Percentiles rank a stretch among this genome's conserved stretches.
These are phyloP conservation scores for Hortiboletus rubellus DNA, from an alignment of 1,284 basidiomycete species.

Conservation along the genomic window DNA sequence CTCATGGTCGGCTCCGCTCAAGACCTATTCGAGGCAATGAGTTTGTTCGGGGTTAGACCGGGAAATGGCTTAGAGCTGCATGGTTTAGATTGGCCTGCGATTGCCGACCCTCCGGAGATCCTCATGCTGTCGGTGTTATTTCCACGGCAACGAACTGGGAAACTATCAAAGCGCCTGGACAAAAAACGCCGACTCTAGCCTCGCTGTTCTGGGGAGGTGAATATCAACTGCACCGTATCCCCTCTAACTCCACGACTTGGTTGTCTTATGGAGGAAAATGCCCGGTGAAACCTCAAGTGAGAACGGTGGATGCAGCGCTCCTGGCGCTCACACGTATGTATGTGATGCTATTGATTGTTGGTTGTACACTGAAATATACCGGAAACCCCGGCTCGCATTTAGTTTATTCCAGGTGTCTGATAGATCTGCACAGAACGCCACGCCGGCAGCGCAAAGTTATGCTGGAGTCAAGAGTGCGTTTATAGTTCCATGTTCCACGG, in stretches of 20 bases:
- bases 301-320: neutral
- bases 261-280: neutral
- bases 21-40: neutral
- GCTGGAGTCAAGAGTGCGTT: neutral
- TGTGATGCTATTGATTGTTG: neutral
- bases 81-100: neutral
- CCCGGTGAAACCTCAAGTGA: neutral
- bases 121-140: neutral
- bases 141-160: neutral
- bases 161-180: neutral
- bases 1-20: constrained; percentile 5
- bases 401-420: neutral
- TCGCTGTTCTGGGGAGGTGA: neutral
- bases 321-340: neutral
- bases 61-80: neutral
- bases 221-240: constrained; percentile 1
- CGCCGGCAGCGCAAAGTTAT: neutral
- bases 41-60: constrained; percentile 28
- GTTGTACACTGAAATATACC: neutral
- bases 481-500: neutral
- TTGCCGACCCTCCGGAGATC: neutral
- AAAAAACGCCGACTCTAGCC: neutral
- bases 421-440: neutral
- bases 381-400: neutral
- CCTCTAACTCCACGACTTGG: constrained; percentile 18